These are phyloP conservation scores for Paecilomyces sp. DNA, from an alignment of 2,329 filamentous ascomycete genomes.

Conservation along the genomic window DNA sequence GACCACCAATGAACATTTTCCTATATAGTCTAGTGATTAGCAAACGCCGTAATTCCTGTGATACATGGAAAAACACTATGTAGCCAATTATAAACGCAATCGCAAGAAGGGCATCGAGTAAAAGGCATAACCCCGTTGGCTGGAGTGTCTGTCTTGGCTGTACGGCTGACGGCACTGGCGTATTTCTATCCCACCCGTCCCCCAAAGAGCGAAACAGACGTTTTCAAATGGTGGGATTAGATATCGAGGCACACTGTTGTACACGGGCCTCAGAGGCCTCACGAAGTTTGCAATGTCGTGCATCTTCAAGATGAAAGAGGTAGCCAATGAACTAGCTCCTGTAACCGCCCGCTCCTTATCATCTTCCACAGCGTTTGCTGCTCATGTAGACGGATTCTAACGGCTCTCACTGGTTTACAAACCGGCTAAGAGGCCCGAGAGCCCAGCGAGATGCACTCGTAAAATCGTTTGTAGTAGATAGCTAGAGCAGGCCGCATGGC, in stretches of 20 bases:
- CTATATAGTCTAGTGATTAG: constrained; percentile 47
- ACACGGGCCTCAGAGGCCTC: neutral
- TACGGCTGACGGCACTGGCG: neutral
- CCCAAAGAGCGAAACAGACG: neutral
- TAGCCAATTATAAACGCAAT: neutral
- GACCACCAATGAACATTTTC: constrained; percentile 98
- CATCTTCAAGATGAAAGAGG: neutral
- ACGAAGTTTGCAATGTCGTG: neutral
- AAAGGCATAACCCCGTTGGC: neutral
- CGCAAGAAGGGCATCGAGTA: neutral
- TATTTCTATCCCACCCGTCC: neutral
- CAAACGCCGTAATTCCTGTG: constrained; percentile 8
- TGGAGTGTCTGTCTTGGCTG: neutral
- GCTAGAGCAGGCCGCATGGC: constrained; percentile 16
- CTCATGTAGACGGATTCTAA: constrained; percentile 9
- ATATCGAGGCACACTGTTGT: neutral
- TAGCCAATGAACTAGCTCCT: neutral
- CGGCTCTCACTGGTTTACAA: constrained; percentile 20
- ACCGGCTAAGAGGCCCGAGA: constrained; percentile 14
- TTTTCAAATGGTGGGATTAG: neutral
- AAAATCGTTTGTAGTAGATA: constrained; percentile 14
- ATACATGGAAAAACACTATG: neutral
- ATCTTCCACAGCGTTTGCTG: neutral
- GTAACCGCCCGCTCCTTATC: neutral
- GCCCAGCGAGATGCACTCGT: constrained; percentile 9